Percentiles rank a stretch among this genome's conserved stretches.
Conservation (phyloP, 148 eudicot species). For the Agrostemma githago region DNA sequence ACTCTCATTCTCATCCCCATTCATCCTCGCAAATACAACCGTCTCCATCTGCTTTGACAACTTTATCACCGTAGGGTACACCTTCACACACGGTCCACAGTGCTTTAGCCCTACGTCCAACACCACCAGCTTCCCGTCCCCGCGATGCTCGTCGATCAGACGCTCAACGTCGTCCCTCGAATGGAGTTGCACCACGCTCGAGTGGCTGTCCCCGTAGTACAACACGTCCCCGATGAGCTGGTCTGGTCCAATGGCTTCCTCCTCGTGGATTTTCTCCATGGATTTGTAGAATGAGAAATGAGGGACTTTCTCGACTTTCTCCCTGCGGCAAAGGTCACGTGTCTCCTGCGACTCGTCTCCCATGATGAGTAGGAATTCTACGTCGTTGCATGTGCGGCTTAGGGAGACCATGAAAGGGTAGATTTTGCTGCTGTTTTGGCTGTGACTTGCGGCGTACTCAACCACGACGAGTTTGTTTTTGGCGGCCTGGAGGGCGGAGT, state of each 20-base stretch:
- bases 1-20: constrained; percentile 92
- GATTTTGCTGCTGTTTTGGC: constrained; percentile 45
- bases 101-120: constrained; percentile 89
- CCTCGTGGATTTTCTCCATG: constrained; percentile 86
- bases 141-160: constrained; percentile 50
- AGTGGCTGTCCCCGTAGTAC: constrained; percentile 85
- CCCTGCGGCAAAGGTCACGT: constrained; percentile 45
- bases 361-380: constrained; percentile 69
- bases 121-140: constrained; percentile 54
- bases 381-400: constrained; percentile 77
- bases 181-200: constrained; percentile 72
- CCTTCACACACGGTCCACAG: constrained; percentile 97
- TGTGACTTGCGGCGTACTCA: constrained; percentile 61
- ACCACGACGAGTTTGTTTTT: constrained; percentile 75
- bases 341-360: constrained; percentile 77
- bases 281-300: constrained; percentile 84
- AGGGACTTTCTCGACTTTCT: constrained; percentile 61
- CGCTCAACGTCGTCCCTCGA: constrained; percentile 61
- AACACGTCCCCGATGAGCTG: constrained; percentile 66
- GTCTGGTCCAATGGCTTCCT: constrained; percentile 77
- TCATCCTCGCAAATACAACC: constrained; percentile 86
- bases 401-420: constrained; percentile 90
- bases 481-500: constrained; percentile 54
- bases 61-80: constrained; percentile 89
- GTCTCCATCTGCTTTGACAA: constrained; percentile 81